Percentiles rank a stretch among this genome's conserved stretches.
Conservation (phyloP, 1,284 basidiomycete genomes). For the Golubevia sp. region DNA sequence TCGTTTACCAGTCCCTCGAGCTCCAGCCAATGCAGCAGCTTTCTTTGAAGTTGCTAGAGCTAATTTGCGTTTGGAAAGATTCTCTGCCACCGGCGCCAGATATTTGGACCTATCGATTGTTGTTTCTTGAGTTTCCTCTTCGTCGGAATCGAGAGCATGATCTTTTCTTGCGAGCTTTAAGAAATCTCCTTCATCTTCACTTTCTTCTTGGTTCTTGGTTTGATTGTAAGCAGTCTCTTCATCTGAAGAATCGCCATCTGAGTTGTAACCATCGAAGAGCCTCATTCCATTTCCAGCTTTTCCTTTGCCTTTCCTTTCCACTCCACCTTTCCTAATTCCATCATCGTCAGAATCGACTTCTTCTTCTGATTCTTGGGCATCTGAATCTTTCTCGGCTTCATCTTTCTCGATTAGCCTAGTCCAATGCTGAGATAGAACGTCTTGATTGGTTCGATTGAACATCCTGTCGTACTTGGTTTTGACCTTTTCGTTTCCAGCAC, state of each 20-base stretch:
- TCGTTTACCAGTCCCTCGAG: slow-evolving; percentile 80
- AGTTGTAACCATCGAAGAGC: background rate
- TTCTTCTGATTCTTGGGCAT: slow-evolving; percentile 20
- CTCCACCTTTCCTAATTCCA: background rate
- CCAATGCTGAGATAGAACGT: slow-evolving; percentile 89
- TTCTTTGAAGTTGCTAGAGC: slow-evolving; percentile 80
- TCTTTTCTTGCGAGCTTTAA: slow-evolving; percentile 89
- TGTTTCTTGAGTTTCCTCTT: slow-evolving; percentile 21
- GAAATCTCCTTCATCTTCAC: slow-evolving; percentile 78
- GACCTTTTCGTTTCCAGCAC: slow-evolving; percentile 42
- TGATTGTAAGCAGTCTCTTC: slow-evolving; percentile 9
- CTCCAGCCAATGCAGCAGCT: slow-evolving; percentile 75
- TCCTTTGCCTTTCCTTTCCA: too few species aligned
- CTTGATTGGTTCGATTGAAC: slow-evolving; percentile 96
- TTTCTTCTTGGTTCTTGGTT: slow-evolving; percentile 38
- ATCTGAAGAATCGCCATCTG: slow-evolving; percentile 3
- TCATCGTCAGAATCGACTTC: slow-evolving; percentile 7
- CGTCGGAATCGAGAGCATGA: slow-evolving; percentile 71
- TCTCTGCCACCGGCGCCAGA: slow-evolving; percentile 65
- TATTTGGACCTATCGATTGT: slow-evolving; percentile 49
- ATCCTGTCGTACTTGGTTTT: slow-evolving; percentile 94
- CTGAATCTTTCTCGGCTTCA: slow-evolving; percentile 63
- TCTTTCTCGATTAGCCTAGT: slow-evolving; percentile 79
- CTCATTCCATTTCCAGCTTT: background rate
- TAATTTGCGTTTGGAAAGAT: slow-evolving; percentile 70